Base-by-base conservation (phyloP, 2,329 filamentous ascomycete genomes). In the Sphaerostilbella broomeana region DNA sequence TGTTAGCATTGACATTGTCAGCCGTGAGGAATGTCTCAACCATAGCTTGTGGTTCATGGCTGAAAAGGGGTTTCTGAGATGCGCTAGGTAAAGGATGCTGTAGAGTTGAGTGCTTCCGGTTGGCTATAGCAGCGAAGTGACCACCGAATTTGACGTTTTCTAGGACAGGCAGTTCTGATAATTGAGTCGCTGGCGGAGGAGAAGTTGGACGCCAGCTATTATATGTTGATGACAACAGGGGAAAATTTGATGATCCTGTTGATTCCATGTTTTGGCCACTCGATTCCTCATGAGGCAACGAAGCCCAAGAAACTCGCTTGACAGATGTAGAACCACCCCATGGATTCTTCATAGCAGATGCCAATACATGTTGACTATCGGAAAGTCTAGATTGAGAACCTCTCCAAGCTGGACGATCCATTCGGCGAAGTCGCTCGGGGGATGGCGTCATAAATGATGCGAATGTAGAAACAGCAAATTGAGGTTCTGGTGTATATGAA, bases 371-470 rank as follows among this genome's bases (percentile, higher is more conserved):
- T 18, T 61, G 63, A 7, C 58, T 60, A 39, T 54, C 57, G 2
- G 59, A 53, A 5, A 58, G 51, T 16, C 7, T 9, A 8, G 16
- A 18, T 10, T 21, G 16, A 11, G 48, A 50, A n/a, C 30, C 38
- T 27, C 25, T 35, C 12, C 11, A 7, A 11, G 31, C 17, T 4
- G 19, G 30, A 19, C 16, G 21, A 20, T 38, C 47, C 6, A 26
- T 38, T 44, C 42, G 30, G 18, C 44, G 47, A 19, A 46, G 47
- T n/a, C 49, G 58, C 27, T 64, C 59, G 1, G 72, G 68, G 0
- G 71, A 72, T 1, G 69, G 66, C 1, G 69, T 69, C 50, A 72
- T 66, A 50, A 76, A 76, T 2, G 67, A 65, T 1, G 69, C 63
- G 50, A 77, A 76, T 1, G 71, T 65, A 45, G 70, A 73, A 48